These are phyloP conservation scores for Colletotrichum noveboracense DNA, from an alignment of 2,329 filamentous ascomycete genomes.

Conservation along the genomic window DNA sequence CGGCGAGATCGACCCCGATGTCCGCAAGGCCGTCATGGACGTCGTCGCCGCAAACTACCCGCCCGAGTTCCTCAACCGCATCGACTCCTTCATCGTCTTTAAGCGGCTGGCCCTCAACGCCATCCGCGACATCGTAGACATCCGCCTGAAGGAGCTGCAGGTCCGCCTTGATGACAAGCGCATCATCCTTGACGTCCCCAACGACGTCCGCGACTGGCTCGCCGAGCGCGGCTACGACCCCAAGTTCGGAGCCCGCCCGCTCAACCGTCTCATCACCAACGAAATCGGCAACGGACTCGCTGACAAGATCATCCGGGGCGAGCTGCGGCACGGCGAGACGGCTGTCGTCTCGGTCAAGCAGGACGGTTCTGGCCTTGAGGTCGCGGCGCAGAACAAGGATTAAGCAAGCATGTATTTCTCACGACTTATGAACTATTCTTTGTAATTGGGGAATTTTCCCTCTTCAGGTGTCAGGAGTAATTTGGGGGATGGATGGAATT, in stretches of 20 bases:
- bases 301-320: slow-evolving; percentile 88
- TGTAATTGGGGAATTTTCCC: not conserved
- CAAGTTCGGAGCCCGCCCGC: slow-evolving; percentile 85
- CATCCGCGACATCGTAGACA: slow-evolving; percentile 91
- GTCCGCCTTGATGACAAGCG: slow-evolving; percentile 82
- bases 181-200: slow-evolving; percentile 75
- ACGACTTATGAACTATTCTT: not conserved
- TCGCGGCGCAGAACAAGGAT: slow-evolving; percentile 33
- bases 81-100: slow-evolving; percentile 97
- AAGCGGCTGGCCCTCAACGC: slow-evolving; percentile 81
- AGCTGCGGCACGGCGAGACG: slow-evolving; percentile 76
- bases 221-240: slow-evolving; percentile 91
- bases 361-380: slow-evolving; percentile 62
- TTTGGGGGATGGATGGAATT: not conserved
- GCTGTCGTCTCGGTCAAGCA: slow-evolving; percentile 74
- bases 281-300: slow-evolving; percentile 89
- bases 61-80: slow-evolving; percentile 94
- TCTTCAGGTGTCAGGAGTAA: not conserved
- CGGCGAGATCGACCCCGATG: slow-evolving; percentile 73
- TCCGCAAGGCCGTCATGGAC: slow-evolving; percentile 86
- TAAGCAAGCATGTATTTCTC: not conserved
- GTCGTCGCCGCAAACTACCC: slow-evolving; percentile 78
- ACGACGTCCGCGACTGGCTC: slow-evolving; percentile 82
- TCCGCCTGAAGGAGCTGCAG: slow-evolving; percentile 86
- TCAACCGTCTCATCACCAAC: slow-evolving; percentile 89